These are phyloP conservation scores for Argentina anserina DNA, from an alignment of 306 rosid species.

Conservation along the genomic window DNA sequence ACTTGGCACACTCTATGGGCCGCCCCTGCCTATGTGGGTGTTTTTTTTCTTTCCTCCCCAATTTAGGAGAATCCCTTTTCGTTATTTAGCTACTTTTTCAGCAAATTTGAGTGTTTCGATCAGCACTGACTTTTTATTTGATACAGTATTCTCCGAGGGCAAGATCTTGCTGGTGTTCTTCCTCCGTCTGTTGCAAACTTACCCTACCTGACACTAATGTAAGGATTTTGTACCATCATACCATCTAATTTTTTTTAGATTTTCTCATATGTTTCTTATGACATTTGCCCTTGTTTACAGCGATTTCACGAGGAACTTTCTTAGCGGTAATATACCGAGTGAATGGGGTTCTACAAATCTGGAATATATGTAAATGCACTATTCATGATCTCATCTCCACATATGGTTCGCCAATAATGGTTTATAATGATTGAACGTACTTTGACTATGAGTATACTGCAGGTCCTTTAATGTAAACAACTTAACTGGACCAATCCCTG, in stretches of 20 bases:
- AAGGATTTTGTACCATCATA: background rate
- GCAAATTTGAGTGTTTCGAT: background rate
- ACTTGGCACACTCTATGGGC: too few relatives aligned
- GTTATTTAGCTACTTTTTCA: background rate
- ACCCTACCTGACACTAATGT: conserved; percentile 10
- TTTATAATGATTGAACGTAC: background rate
- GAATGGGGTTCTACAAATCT: conserved; percentile 12
- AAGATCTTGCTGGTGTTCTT: conserved; percentile 17
- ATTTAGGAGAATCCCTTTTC: background rate
- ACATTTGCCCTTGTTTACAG: background rate
- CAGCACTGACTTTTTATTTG: background rate
- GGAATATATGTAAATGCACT: conserved; percentile 8
- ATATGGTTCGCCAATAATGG: background rate
- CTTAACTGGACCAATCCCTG: conserved; percentile 26
- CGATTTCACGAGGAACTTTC: conserved; percentile 15
- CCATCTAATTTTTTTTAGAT: background rate
- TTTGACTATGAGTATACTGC: conserved; percentile 3
- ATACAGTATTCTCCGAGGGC: conserved; percentile 12
- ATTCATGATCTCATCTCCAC: background rate
- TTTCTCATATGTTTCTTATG: background rate
- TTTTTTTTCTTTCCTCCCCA: background rate
- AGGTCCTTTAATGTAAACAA: conserved; percentile 18
- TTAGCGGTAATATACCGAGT: conserved; percentile 16
- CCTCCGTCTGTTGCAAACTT: conserved; percentile 12
- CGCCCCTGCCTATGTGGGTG: background rate